These are phyloP conservation scores for Cymodocea nodosa DNA, from an alignment of 116 monocot genomes.

Conservation along the genomic window DNA sequence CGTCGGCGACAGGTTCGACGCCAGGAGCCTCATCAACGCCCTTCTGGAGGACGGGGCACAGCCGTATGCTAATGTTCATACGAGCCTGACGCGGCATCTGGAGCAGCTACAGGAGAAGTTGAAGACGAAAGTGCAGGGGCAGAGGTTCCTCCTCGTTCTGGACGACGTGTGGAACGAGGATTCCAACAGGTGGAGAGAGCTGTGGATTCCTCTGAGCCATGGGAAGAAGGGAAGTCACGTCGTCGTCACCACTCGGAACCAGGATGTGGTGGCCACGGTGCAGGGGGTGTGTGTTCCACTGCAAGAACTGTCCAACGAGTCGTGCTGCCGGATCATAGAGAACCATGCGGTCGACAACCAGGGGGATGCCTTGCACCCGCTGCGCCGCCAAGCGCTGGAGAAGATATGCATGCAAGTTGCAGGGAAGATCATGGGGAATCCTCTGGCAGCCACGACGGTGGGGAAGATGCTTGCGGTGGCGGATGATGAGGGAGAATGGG, in stretches of 20 bases:
- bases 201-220: not conserved
- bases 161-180: slow-evolving; percentile 13
- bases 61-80: not conserved
- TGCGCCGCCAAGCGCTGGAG: no score
- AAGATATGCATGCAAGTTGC: slow-evolving; percentile 5
- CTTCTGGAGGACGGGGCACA: not conserved
- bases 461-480: slow-evolving; percentile 4
- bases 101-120: not conserved
- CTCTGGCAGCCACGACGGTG: slow-evolving; percentile 3
- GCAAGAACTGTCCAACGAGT: no score
- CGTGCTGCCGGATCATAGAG: not conserved
- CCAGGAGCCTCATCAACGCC: not conserved
- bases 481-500: not conserved
- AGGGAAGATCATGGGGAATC: not conserved
- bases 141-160: slow-evolving; percentile 7
- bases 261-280: not conserved
- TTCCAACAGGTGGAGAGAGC: not conserved
- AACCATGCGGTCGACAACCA: not conserved
- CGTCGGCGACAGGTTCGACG: not conserved
- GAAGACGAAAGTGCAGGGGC: not conserved
- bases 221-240: not conserved
- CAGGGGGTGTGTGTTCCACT: no score
- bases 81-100: no score
- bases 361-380: not conserved
- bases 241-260: slow-evolving; percentile 5